Evolutionary conservation across 2,329 filamentous ascomycete species (phyloP).

Genomic region (Colletotrichum sp.): DNA sequence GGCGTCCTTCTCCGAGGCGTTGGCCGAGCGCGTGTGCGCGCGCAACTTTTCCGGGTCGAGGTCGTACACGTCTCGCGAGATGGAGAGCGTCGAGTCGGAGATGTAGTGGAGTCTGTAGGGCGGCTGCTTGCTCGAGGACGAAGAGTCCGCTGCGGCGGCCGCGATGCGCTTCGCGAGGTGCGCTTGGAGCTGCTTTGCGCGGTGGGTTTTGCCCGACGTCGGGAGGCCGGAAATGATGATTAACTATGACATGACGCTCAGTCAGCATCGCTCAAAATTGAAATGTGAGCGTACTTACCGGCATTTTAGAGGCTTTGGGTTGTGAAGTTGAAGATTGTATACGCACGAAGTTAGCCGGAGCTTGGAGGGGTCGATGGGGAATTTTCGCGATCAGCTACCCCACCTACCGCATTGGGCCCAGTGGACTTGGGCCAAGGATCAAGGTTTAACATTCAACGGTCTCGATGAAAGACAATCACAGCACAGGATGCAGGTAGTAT

Average conservation of each 20-base stretch:
- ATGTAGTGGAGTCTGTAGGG: conserved; percentile 75
- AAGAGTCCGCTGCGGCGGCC: conserved; percentile 32
- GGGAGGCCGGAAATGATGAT: conserved; percentile 72
- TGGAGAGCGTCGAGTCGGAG: conserved; percentile 73
- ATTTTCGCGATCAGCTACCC: conserved; percentile 14
- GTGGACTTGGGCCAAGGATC: background rate
- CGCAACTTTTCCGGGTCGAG: conserved; percentile 57
- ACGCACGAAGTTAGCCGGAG: background rate
- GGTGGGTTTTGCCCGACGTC: conserved; percentile 72
- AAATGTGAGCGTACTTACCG: background rate
- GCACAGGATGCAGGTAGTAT: background rate
- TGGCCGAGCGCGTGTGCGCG: conserved; percentile 71
- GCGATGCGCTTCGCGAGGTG: conserved; percentile 67
- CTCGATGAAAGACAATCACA: background rate
- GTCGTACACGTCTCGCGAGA: conserved; percentile 75
- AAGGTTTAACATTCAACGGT: background rate
- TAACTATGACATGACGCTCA: conserved; percentile 55
- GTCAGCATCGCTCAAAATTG: background rate
- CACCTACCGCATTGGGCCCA: conserved; percentile 7
- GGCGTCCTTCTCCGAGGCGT: conserved; percentile 81
- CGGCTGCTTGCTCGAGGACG: conserved; percentile 17
- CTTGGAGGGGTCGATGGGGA: conserved; percentile 1
- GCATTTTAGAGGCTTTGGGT: background rate
- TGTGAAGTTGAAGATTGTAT: background rate
- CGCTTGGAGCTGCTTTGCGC: conserved; percentile 68